A percentile compares a stretch with the other conserved stretches of the same genome.
phyloP scores from a whole-genome alignment of 75 land plant species.

The Sequoia sempervirens region DNA sequence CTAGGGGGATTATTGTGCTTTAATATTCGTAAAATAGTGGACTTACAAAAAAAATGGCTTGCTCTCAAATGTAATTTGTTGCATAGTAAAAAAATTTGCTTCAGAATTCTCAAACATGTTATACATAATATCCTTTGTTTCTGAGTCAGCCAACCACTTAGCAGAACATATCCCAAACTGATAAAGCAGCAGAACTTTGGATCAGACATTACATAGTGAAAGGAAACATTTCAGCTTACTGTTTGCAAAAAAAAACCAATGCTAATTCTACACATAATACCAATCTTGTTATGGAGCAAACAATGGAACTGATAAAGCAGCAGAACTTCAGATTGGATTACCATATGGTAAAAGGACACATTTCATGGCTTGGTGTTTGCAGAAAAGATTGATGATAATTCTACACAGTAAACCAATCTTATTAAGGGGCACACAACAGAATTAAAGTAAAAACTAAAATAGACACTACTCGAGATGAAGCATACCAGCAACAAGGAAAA shows the following conservation, averaged over 20 bases:
- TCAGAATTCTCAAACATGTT: not conserved
- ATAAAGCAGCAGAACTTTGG: not conserved
- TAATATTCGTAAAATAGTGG: not conserved
- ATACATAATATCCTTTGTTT: not conserved
- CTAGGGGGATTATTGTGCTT: not conserved
- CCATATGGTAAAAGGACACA: not conserved
- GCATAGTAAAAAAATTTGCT: not conserved
- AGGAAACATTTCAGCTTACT: not conserved
- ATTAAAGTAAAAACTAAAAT: not conserved
- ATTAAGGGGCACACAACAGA: not conserved
- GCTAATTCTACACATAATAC: not conserved
- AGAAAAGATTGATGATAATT: not conserved
- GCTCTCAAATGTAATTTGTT: not conserved
- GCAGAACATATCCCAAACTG: not conserved
- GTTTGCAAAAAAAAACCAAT: not conserved
- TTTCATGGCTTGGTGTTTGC: not conserved
- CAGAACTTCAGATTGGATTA: not conserved
- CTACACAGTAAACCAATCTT: not conserved
- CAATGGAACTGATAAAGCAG: not conserved
- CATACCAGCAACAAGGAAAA: conserved; percentile 87
- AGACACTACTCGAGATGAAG: not conserved
- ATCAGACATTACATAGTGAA: not conserved
- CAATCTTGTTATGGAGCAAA: not conserved
- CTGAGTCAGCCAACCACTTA: not conserved
- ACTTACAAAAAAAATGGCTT: not conserved